These are phyloP conservation scores for Quercus lobata DNA, from an alignment of 331 rosid genomes.

Conservation along the genomic window DNA sequence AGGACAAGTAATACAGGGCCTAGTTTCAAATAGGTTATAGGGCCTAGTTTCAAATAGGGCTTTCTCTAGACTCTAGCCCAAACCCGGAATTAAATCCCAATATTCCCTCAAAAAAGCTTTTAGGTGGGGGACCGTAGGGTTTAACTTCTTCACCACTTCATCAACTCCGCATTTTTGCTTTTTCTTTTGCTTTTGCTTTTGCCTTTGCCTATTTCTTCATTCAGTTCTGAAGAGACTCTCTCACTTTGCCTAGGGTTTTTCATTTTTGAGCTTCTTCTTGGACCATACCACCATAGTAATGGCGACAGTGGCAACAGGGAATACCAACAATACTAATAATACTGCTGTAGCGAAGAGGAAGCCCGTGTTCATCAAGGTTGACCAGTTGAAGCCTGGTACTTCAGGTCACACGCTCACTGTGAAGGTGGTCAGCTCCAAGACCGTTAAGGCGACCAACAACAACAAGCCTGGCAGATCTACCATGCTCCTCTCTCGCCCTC, in stretches of 20 bases:
- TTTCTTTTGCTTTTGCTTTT: not conserved
- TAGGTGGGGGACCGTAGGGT: slow-evolving; percentile 15
- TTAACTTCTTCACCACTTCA: not conserved
- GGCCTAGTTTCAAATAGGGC: not conserved
- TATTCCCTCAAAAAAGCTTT: not conserved
- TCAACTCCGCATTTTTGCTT: too few species aligned
- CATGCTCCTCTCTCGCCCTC: slow-evolving; percentile 37
- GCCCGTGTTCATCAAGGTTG: slow-evolving; percentile 81
- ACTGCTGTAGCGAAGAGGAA: slow-evolving; percentile 54
- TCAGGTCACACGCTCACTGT: slow-evolving; percentile 82
- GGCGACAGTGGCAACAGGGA: slow-evolving; percentile 43
- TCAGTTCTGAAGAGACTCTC: not conserved
- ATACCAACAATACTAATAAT: not conserved
- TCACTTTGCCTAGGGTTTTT: not conserved
- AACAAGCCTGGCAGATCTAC: slow-evolving; percentile 49
- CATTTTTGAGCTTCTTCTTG: not conserved
- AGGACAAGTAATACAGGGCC: too few species aligned
- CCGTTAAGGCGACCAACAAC: slow-evolving; percentile 50
- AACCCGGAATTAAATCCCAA: slow-evolving; percentile 21
- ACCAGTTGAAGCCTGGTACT: slow-evolving; percentile 76
- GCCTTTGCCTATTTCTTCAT: not conserved
- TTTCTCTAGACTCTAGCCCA: not conserved
- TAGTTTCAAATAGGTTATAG: too few species aligned
- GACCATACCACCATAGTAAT: slow-evolving; percentile 8
- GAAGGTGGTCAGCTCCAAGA: slow-evolving; percentile 66